These are phyloP conservation scores for Aspergillus piperis DNA, from an alignment of 2,329 filamentous ascomycete species.

Conservation along the genomic window DNA sequence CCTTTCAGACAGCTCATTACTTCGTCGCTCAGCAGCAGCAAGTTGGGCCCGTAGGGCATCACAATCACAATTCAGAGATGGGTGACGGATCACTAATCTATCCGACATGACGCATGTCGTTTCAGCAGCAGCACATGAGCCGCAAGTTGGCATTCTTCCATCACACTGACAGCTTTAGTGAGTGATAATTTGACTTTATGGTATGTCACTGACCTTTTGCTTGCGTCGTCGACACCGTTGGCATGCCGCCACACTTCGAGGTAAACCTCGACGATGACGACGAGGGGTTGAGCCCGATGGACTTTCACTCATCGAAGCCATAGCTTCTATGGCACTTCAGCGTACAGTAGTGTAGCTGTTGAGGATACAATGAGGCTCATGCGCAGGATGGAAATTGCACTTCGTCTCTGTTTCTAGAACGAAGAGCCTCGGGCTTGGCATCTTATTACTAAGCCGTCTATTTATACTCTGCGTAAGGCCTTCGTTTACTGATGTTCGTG, in stretches of 20 bases:
- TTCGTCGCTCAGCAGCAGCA: neutral
- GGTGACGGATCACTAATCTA: neutral
- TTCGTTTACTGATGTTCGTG: no score
- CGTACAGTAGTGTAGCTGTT: no score
- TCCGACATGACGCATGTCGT: conserved; percentile 9
- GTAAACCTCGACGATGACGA: conserved; percentile 22
- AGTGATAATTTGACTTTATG: neutral
- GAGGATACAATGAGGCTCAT: no score
- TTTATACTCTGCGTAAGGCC: no score
- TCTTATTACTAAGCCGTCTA: no score
- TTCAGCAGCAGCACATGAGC: neutral
- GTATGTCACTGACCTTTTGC: conserved; percentile 6
- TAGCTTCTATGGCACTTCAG: no score
- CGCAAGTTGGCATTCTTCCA: conserved; percentile 8
- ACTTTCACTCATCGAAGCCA: neutral
- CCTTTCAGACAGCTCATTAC: conserved; percentile 1
- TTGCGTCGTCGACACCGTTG: conserved; percentile 22
- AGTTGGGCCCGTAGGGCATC: conserved; percentile 1
- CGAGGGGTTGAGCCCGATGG: conserved; percentile 5
- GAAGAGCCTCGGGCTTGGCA: no score
- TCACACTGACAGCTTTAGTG: neutral
- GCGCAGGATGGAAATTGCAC: no score
- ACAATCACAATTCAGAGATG: conserved; percentile 2
- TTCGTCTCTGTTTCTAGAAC: no score
- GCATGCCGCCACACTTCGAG: conserved; percentile 26